phyloP scores from a whole-genome alignment of 2,329 filamentous ascomycete species.

The Fusarium sp. region DNA sequence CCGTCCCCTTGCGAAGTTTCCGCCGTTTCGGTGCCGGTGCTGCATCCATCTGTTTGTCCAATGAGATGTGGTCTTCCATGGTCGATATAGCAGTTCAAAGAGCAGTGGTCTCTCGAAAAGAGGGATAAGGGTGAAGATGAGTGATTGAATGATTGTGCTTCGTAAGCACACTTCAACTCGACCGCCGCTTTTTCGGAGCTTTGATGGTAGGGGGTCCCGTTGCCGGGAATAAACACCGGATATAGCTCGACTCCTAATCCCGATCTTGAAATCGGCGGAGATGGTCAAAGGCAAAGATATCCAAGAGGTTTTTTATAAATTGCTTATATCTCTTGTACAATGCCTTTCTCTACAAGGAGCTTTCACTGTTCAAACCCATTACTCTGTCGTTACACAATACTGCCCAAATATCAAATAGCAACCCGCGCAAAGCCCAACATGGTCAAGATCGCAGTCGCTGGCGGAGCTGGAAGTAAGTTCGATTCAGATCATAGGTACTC shows the following conservation, averaged over 20 bases:
- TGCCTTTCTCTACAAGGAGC: neutral
- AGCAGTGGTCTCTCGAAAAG: neutral
- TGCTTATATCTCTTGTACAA: neutral
- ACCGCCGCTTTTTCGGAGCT: conserved; percentile 35
- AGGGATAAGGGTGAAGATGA: neutral
- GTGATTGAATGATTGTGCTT: neutral
- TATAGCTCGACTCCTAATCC: neutral
- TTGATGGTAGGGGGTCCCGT: conserved; percentile 14
- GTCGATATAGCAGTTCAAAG: neutral
- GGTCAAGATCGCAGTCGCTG: conserved; percentile 40
- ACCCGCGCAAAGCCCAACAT: conserved; percentile 10
- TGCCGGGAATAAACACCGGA: neutral
- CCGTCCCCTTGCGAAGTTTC: conserved; percentile 62
- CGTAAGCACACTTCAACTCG: conserved; percentile 1
- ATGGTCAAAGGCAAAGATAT: fast-evolving
- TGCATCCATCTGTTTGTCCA: conserved; percentile 1
- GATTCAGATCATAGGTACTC: fast-evolving
- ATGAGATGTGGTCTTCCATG: conserved; percentile 22
- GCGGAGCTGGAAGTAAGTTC: conserved; percentile 35
- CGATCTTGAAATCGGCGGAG: neutral
- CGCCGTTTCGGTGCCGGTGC: conserved; percentile 30
- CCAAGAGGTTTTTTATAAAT: neutral
- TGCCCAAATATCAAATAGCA: neutral
- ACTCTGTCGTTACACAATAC: too few species aligned
- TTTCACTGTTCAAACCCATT: neutral